phyloP scores from a whole-genome alignment of 345 rosid species.

The Excoecaria agallocha region DNA sequence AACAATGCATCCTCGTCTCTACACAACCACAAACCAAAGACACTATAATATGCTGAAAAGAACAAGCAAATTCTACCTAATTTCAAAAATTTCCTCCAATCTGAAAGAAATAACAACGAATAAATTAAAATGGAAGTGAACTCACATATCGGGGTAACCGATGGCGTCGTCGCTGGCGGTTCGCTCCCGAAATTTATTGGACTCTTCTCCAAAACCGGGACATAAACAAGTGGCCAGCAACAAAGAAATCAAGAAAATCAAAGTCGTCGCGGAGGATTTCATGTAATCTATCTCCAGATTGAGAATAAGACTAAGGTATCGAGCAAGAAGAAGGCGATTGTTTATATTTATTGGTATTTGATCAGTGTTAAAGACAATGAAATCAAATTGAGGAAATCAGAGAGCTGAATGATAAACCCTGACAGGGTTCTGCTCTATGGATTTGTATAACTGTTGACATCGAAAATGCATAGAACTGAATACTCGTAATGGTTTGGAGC shows the following conservation, averaged over 20 bases:
- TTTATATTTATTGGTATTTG: not conserved
- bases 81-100: not conserved
- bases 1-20: conserved; percentile 88
- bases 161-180: conserved; percentile 73
- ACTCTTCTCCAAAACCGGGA: conserved; percentile 42
- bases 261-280: conserved; percentile 38
- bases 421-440: not conserved
- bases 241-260: conserved; percentile 39
- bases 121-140: conserved; percentile 14
- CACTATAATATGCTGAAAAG: not conserved
- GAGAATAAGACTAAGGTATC: not conserved
- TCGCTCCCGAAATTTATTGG: conserved; percentile 75
- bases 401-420: not conserved
- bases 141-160: conserved; percentile 74
- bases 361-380: not conserved
- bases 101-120: not conserved
- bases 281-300: conserved; percentile 32
- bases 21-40: conserved; percentile 5
- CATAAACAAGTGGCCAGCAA: conserved; percentile 23
- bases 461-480: no score
- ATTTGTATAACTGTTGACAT: not conserved
- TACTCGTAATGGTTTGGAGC: not conserved
- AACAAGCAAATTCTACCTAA: not conserved
- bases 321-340: not conserved
- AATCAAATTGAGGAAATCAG: not conserved